These are phyloP conservation scores for Suillus americanus DNA, from an alignment of 768 basidiomycete genomes.

Conservation along the genomic window DNA sequence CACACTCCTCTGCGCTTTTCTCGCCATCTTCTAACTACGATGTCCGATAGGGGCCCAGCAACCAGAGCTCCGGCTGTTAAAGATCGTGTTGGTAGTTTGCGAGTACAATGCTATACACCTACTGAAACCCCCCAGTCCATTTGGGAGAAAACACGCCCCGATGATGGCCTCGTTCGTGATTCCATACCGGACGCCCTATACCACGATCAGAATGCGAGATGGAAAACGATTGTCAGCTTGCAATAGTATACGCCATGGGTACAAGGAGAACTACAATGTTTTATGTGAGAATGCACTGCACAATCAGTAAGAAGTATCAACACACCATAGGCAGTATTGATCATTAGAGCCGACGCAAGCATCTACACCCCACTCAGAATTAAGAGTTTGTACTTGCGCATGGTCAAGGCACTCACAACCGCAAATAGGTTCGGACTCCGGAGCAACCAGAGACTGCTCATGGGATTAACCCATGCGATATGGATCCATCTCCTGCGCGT, in stretches of 20 bases:
- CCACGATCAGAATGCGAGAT: not conserved
- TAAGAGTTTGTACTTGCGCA: not conserved
- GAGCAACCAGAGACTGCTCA: slow-evolving; percentile 49
- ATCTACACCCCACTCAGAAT: not conserved
- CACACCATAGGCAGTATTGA: not conserved
- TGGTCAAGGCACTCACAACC: slow-evolving; percentile 40
- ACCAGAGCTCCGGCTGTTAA: not conserved
- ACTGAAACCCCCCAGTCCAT: not conserved
- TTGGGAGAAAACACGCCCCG: slow-evolving; percentile 18
- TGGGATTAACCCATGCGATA: slow-evolving; percentile 53
- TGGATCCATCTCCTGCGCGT: slow-evolving; percentile 29
- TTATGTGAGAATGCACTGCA: slow-evolving; percentile 32
- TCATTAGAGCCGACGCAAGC: not conserved
- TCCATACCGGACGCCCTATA: slow-evolving; percentile 52
- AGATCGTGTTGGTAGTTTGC: not conserved
- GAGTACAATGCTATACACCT: not conserved
- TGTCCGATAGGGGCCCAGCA: not conserved
- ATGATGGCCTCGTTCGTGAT: slow-evolving; percentile 57
- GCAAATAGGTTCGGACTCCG: slow-evolving; percentile 59
- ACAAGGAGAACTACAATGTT: slow-evolving; percentile 37
- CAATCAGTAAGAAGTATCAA: not conserved
- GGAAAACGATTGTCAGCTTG: slow-evolving; percentile 27
- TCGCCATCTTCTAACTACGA: no score
- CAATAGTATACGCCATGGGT: slow-evolving; percentile 61
- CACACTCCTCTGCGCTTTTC: not conserved